These are phyloP conservation scores for Orobanche coerulescens DNA, from an alignment of 257 asterid species.

Conservation along the genomic window DNA sequence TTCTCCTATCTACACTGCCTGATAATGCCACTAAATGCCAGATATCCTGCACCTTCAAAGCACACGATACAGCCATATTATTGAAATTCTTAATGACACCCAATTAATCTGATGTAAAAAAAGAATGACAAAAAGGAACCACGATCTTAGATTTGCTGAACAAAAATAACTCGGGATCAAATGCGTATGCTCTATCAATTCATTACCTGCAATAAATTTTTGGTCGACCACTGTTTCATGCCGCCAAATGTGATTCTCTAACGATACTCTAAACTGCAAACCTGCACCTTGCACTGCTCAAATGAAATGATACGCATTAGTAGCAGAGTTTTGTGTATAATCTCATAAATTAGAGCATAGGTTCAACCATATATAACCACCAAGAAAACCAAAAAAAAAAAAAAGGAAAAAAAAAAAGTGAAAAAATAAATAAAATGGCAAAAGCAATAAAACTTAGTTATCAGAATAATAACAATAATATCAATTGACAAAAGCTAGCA, in stretches of 20 bases:
- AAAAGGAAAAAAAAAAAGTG: not conserved
- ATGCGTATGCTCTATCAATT: not conserved
- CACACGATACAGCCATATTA: too few species aligned
- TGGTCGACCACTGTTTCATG: not conserved
- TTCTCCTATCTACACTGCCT: too few species aligned
- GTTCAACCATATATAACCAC: not conserved
- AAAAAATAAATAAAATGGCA: not conserved
- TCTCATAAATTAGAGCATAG: not conserved
- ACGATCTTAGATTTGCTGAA: not conserved
- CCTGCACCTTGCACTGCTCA: slow-evolving; percentile 17
- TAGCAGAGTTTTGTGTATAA: not conserved
- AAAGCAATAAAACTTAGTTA: not conserved
- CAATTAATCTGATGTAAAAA: too few species aligned
- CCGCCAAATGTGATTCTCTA: not conserved
- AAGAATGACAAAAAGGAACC: not conserved
- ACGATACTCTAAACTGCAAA: not conserved
- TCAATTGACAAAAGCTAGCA: slow-evolving; percentile 1
- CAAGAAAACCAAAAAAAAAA: not conserved
- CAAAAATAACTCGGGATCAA: not conserved
- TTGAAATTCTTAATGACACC: too few species aligned
- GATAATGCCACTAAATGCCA: too few species aligned
- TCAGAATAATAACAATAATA: slow-evolving; percentile 11
- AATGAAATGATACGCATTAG: slow-evolving; percentile 16
- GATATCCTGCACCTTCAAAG: too few species aligned
- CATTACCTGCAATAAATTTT: slow-evolving; percentile 4